Percentiles rank a stretch among this genome's conserved stretches.
phyloP scores from a whole-genome alignment of 2,329 filamentous ascomycete species.

The Blastomyces percursus region DNA sequence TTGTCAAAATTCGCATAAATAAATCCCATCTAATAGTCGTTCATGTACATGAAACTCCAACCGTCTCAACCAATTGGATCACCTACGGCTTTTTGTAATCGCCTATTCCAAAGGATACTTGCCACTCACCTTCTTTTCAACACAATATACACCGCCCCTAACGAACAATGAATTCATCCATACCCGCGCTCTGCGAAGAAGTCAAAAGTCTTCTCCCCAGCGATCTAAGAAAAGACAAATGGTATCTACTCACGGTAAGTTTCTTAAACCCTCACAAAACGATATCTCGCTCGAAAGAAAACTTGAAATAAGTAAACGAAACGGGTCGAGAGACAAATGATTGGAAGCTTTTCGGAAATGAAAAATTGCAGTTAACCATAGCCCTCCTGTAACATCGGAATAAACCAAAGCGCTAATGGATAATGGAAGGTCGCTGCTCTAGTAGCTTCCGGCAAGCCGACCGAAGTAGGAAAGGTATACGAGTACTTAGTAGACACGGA shows the following conservation, averaged over 20 bases:
- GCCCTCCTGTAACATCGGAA: background rate
- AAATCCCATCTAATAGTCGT: background rate
- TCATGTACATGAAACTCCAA: background rate
- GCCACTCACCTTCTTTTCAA: background rate
- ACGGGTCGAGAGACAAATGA: background rate
- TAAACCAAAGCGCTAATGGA: background rate
- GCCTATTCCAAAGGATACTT: background rate
- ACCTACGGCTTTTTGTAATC: background rate
- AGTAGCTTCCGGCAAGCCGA: constrained; percentile 18
- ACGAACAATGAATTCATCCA: background rate
- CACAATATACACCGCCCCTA: background rate
- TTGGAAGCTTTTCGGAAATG: background rate
- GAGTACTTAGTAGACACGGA: constrained; percentile 17
- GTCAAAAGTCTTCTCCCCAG: constrained; percentile 19
- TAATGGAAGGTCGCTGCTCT: constrained; percentile 18
- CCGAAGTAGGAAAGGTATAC: constrained; percentile 21
- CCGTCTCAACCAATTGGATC: background rate
- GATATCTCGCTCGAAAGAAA: background rate
- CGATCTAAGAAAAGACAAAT: constrained; percentile 52
- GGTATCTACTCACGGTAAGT: constrained; percentile 36
- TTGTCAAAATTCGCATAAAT: too few species aligned
- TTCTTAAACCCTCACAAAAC: constrained; percentile 16
- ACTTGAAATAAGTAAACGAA: background rate
- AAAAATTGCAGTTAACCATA: background rate
- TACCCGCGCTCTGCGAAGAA: constrained; percentile 15